phyloP scores from a whole-genome alignment of 768 basidiomycete species.

The Rhodotorula kratochvilovae region DNA sequence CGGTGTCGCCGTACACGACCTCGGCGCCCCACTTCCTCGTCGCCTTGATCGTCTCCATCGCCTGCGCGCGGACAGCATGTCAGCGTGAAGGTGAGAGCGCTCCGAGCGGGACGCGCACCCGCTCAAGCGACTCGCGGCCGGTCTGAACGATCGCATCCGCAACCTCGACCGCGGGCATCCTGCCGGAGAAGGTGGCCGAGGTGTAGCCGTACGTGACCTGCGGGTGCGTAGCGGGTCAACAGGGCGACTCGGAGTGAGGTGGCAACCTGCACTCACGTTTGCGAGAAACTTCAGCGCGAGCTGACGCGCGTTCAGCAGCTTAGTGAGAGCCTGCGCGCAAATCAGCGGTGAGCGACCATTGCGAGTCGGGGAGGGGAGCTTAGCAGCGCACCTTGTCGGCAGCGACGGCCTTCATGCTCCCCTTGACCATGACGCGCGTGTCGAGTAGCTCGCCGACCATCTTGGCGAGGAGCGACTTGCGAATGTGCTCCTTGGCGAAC shows the following conservation, averaged over 20 bases:
- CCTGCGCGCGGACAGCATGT: constrained; percentile 53
- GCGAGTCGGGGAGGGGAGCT: too few species aligned
- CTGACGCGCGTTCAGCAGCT: constrained; percentile 83
- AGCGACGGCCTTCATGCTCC: constrained; percentile 79
- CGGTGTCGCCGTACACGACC: constrained; percentile 96
- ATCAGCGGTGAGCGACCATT: constrained; percentile 49
- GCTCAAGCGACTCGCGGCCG: constrained; percentile 89
- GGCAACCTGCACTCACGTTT: constrained; percentile 56
- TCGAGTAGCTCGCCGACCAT: constrained; percentile 91
- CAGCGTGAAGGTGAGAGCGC: too few species aligned
- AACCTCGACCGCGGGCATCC: constrained; percentile 98
- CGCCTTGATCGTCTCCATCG: constrained; percentile 70
- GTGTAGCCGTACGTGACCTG: constrained; percentile 84
- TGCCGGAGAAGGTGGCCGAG: constrained; percentile 83
- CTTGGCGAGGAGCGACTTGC: constrained; percentile 77
- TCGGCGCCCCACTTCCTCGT: constrained; percentile 80
- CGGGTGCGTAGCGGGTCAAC: not conserved
- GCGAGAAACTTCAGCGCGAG: constrained; percentile 88
- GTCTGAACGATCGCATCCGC: constrained; percentile 97
- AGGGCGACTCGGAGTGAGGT: not conserved
- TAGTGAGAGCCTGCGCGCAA: constrained; percentile 53
- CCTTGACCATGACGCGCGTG: constrained; percentile 96
- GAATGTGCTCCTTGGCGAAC: constrained; percentile 78
- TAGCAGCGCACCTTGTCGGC: constrained; percentile 61
- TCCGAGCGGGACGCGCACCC: constrained; percentile 57